A percentile compares a stretch with the other conserved stretches of the same genome.
Conservation (phyloP, 208 protist genomes). For the Trypanosoma melophagium region DNA sequence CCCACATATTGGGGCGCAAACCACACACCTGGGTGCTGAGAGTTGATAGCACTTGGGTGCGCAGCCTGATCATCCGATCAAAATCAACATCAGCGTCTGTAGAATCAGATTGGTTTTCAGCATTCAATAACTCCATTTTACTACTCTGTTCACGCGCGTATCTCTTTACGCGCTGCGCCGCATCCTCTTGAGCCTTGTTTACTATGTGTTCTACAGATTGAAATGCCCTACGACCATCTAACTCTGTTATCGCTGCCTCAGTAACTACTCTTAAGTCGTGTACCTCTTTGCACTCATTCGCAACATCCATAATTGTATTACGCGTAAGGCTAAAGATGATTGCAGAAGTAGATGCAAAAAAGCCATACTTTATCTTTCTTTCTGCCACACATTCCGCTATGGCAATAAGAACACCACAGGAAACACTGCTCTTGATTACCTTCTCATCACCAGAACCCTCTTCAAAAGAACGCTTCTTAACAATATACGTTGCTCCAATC, state of each 20-base stretch:
- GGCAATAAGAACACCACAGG: constrained; percentile 36
- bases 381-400: constrained; percentile 55
- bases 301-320: constrained; percentile 32
- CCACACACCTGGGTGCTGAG: constrained; percentile 52
- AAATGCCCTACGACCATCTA: background rate
- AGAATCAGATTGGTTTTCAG: background rate
- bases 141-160: constrained; percentile 1
- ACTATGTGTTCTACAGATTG: background rate
- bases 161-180: constrained; percentile 32
- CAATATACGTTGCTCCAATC: constrained; percentile 22
- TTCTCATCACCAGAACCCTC: background rate
- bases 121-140: background rate
- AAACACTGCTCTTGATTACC: background rate
- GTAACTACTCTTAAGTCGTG: background rate
- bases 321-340: constrained; percentile 43
- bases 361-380: constrained; percentile 25
- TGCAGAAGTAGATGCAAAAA: constrained; percentile 39
- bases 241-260: constrained; percentile 5
- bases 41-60: constrained; percentile 62
- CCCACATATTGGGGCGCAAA: constrained; percentile 32
- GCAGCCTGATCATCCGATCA: constrained; percentile 17
- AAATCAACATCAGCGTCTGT: background rate
- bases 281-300: constrained; percentile 17
- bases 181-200: constrained; percentile 41
- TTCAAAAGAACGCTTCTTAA: constrained; percentile 1